A percentile compares a stretch with the other conserved stretches of the same genome.
Evolutionary conservation across 768 basidiomycete genomes (phyloP).

Genomic region (Pholiota conissans): DNA sequence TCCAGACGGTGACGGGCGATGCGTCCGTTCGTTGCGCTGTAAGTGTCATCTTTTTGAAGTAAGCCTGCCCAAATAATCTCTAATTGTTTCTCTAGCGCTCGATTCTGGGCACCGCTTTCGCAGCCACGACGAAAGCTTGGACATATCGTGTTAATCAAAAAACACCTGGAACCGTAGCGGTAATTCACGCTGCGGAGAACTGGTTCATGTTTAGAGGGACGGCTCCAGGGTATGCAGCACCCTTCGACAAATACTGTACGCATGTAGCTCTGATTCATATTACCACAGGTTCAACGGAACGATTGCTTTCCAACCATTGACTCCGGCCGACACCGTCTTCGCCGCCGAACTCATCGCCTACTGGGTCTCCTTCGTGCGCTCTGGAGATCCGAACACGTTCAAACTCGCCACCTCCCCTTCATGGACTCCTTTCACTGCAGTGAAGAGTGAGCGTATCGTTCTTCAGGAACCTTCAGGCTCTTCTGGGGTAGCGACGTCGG

Average conservation of each 20-base stretch:
- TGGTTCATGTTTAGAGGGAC: constrained; percentile 69
- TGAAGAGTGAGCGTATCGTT: constrained; percentile 15
- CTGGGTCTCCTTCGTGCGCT: constrained; percentile 65
- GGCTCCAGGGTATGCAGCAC: constrained; percentile 52
- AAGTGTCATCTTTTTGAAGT: constrained; percentile 30
- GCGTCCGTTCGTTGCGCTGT: constrained; percentile 53
- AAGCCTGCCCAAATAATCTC: too few relatives aligned
- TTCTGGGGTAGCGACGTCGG: constrained; percentile 6
- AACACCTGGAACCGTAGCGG: constrained; percentile 26
- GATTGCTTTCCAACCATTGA: constrained; percentile 46
- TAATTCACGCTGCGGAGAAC: constrained; percentile 59
- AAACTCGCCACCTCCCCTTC: constrained; percentile 50
- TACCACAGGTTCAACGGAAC: constrained; percentile 55
- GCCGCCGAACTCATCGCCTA: constrained; percentile 62
- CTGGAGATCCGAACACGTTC: constrained; percentile 54
- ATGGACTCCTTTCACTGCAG: constrained; percentile 34
- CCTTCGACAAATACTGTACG: neutral
- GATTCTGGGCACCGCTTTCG: constrained; percentile 44
- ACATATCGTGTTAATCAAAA: constrained; percentile 65
- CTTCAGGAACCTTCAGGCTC: constrained; percentile 17
- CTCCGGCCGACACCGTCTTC: constrained; percentile 47
- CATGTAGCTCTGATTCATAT: constrained; percentile 4
- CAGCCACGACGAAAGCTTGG: constrained; percentile 38
- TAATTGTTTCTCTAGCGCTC: constrained; percentile 33
- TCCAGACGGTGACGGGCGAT: constrained; percentile 51